Evolutionary conservation across 2,329 filamentous ascomycete species (phyloP).

Genomic region (Chaetomium sp.): DNA sequence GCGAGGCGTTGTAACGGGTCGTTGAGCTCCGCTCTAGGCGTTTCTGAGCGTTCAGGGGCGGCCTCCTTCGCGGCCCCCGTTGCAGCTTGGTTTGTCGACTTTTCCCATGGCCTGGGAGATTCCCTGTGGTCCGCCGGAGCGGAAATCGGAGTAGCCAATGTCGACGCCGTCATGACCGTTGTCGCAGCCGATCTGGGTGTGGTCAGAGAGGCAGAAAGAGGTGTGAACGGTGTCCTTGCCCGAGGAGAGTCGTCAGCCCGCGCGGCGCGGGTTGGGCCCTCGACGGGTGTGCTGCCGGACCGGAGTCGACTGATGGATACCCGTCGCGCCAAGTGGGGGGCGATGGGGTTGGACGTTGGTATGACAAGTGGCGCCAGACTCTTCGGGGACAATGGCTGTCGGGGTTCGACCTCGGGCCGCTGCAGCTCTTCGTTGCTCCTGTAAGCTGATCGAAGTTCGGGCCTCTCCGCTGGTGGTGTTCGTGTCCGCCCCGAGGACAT

Average conservation of each 20-base stretch:
- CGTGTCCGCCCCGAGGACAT: conserved; percentile 40
- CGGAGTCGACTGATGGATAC: conserved; percentile 51
- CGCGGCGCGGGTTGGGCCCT: conserved; percentile 45
- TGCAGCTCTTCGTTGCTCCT: conserved; percentile 32
- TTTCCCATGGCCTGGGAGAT: conserved; percentile 52
- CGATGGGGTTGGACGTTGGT: conserved; percentile 44
- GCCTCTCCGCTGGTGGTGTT: conserved; percentile 40
- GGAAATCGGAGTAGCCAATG: conserved; percentile 53
- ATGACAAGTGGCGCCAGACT: conserved; percentile 61
- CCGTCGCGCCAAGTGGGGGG: conserved; percentile 43
- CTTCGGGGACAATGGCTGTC: conserved; percentile 54
- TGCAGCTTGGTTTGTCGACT: conserved; percentile 31
- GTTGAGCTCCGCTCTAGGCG: conserved; percentile 39
- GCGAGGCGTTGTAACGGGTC: conserved; percentile 36
- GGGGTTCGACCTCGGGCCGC: conserved; percentile 32
- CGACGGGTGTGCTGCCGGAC: conserved; percentile 48
- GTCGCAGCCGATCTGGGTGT: conserved; percentile 50
- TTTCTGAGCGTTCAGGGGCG: conserved; percentile 35
- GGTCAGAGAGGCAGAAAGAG: conserved; percentile 47
- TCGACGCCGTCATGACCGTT: conserved; percentile 43
- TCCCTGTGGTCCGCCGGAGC: conserved; percentile 49
- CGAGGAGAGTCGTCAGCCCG: conserved; percentile 52
- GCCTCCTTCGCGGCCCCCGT: conserved; percentile 38
- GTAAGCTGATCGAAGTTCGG: conserved; percentile 35
- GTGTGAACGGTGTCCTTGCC: conserved; percentile 50